Percentiles rank a stretch among this genome's conserved stretches.
Evolutionary conservation across 169 alveolate species (phyloP).

Genomic region (Condylostoma magnum): DNA sequence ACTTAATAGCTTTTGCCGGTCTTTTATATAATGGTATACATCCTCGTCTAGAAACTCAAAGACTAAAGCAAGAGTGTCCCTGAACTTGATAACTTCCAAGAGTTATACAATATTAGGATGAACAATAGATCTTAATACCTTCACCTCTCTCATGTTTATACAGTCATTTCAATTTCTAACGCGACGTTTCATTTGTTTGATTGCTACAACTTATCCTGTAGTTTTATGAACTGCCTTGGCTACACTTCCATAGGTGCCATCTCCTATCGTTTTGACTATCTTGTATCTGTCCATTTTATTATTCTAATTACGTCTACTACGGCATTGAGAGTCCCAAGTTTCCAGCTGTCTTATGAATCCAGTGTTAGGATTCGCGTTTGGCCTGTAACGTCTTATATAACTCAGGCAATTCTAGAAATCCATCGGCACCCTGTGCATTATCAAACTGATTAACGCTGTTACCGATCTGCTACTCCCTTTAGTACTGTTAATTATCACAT

Average conservation of each 20-base stretch:
- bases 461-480: no score
- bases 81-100: slow-evolving; percentile 78
- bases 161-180: slow-evolving; percentile 83
- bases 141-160: slow-evolving; percentile 73
- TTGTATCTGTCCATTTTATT: slow-evolving; percentile 70
- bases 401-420: no score
- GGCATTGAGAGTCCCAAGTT: no score
- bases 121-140: slow-evolving; percentile 70
- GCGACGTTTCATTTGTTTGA: slow-evolving; percentile 86
- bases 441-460: no score
- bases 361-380: no score
- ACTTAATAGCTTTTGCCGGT: slow-evolving; percentile 69
- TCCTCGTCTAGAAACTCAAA: slow-evolving; percentile 85
- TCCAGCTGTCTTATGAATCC: no score
- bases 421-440: no score
- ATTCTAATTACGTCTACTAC: no score
- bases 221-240: slow-evolving; percentile 73
- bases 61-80: slow-evolving; percentile 76
- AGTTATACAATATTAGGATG: slow-evolving; percentile 84
- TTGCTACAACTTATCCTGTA: slow-evolving; percentile 85
- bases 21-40: slow-evolving; percentile 79
- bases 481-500: no score
- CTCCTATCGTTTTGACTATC: slow-evolving; percentile 79
- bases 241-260: slow-evolving; percentile 89
- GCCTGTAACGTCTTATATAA: no score